Percentiles rank a stretch among this genome's conserved stretches.
Evolutionary conservation across 257 asterid genomes (phyloP).

Genomic region (Apocynum venetum): DNA sequence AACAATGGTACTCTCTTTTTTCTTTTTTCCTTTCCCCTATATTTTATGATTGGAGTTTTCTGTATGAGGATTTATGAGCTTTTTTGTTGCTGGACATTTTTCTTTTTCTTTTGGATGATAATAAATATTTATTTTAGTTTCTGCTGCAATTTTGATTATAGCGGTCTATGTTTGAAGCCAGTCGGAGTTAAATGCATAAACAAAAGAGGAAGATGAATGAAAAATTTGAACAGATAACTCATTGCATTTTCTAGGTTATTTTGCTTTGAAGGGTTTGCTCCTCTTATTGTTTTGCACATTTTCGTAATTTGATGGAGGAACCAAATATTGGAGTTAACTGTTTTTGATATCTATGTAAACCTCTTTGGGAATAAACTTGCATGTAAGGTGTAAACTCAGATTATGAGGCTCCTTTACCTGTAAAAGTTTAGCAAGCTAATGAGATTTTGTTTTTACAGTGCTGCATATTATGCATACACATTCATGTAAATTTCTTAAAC

Average conservation of each 20-base stretch:
- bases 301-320: background rate
- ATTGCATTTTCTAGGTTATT: background rate
- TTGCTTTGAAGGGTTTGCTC: background rate
- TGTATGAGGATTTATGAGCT: background rate
- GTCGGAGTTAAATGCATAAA: background rate
- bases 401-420: too few species aligned
- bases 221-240: background rate
- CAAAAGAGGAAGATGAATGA: background rate
- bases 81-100: background rate
- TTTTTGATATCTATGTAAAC: too few species aligned
- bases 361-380: too few species aligned
- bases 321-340: too few species aligned
- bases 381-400: too few species aligned
- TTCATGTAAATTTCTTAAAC: too few species aligned
- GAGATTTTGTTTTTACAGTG: too few species aligned
- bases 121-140: background rate
- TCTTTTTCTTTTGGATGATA: background rate
- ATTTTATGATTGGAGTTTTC: background rate
- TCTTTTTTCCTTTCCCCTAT: constrained; percentile 46
- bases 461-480: too few species aligned
- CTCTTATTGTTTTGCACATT: too few species aligned
- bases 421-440: too few species aligned
- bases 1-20: constrained; percentile 36
- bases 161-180: background rate
- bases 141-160: background rate